Evolutionary conservation across 2,329 filamentous ascomycete species (phyloP).

Genomic region (Parastagonospora nodorum): DNA sequence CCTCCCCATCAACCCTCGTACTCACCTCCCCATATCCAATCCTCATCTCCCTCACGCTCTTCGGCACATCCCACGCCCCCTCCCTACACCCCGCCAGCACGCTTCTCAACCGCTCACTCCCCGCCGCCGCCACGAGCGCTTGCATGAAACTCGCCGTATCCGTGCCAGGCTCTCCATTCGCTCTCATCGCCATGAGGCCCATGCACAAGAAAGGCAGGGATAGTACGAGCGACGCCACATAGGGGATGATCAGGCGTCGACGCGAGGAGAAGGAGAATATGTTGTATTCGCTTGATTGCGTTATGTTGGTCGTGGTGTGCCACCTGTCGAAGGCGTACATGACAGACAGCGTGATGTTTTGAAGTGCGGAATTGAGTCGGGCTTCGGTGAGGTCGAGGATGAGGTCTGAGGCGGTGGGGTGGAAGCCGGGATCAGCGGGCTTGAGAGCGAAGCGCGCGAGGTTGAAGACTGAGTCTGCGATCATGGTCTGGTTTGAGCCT

Average conservation of each 20-base stretch:
- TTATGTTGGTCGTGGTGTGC: constrained; percentile 4
- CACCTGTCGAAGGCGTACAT: constrained; percentile 4
- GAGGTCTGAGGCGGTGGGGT: not conserved
- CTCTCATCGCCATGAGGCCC: not conserved
- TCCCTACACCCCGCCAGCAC: not conserved
- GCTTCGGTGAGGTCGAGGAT: constrained; percentile 6
- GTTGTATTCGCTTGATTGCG: constrained; percentile 1
- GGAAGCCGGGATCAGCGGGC: not conserved
- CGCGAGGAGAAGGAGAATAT: constrained; percentile 6
- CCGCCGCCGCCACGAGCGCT: not conserved
- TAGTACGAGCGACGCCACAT: not conserved
- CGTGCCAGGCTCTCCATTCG: not conserved
- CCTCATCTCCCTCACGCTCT: not conserved
- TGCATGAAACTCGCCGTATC: not conserved
- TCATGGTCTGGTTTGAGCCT: constrained; percentile 5
- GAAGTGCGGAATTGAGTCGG: constrained; percentile 2
- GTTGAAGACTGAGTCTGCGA: constrained; percentile 6
- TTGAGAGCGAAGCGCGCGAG: not conserved
- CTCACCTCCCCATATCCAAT: not conserved
- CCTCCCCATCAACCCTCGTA: not conserved
- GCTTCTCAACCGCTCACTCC: not conserved
- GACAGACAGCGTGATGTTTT: constrained; percentile 6
- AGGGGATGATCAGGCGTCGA: constrained; percentile 1
- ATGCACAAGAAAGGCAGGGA: not conserved
- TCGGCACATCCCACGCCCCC: not conserved